These are phyloP conservation scores for Aspergillus sp. DNA, from an alignment of 2,329 filamentous ascomycete genomes.

Conservation along the genomic window DNA sequence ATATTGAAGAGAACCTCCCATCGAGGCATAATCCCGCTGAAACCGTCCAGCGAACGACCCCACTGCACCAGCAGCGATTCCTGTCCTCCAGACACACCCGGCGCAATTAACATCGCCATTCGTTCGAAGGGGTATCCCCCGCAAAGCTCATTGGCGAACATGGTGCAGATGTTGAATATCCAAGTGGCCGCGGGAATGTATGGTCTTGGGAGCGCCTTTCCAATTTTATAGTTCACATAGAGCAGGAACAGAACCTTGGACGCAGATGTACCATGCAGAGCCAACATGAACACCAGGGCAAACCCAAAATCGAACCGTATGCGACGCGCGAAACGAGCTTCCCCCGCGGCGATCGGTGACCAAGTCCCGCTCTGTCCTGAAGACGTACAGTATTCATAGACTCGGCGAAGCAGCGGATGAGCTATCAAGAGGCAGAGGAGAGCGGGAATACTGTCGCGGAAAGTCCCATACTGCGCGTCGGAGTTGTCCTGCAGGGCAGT, in stretches of 20 bases:
- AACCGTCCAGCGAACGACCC: constrained; percentile 65
- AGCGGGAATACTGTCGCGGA: constrained; percentile 77
- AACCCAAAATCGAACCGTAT: constrained; percentile 76
- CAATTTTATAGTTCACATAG: constrained; percentile 70
- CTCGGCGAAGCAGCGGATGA: constrained; percentile 67
- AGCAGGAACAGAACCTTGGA: constrained; percentile 75
- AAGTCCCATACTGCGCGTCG: constrained; percentile 76
- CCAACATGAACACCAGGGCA: constrained; percentile 65
- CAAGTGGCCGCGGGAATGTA: constrained; percentile 71
- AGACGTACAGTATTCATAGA: constrained; percentile 54
- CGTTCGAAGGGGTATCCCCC: constrained; percentile 64
- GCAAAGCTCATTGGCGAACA: constrained; percentile 84
- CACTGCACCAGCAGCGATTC: constrained; percentile 46
- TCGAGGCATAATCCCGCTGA: constrained; percentile 71
- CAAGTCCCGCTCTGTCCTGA: constrained; percentile 17
- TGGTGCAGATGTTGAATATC: constrained; percentile 73
- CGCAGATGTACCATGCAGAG: constrained; percentile 75
- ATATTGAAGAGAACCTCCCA: constrained; percentile 99
- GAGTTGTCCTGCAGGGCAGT: constrained; percentile 61
- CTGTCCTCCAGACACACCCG: constrained; percentile 26
- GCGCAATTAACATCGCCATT: constrained; percentile 47
- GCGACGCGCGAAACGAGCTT: constrained; percentile 57
- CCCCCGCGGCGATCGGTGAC: constrained; percentile 30
- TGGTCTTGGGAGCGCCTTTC: constrained; percentile 58
- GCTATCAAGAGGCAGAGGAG: constrained; percentile 63